A percentile compares a stretch with the other conserved stretches of the same genome.
phyloP scores from a whole-genome alignment of 2,329 filamentous ascomycete genomes.

The Penicillium expansum region DNA sequence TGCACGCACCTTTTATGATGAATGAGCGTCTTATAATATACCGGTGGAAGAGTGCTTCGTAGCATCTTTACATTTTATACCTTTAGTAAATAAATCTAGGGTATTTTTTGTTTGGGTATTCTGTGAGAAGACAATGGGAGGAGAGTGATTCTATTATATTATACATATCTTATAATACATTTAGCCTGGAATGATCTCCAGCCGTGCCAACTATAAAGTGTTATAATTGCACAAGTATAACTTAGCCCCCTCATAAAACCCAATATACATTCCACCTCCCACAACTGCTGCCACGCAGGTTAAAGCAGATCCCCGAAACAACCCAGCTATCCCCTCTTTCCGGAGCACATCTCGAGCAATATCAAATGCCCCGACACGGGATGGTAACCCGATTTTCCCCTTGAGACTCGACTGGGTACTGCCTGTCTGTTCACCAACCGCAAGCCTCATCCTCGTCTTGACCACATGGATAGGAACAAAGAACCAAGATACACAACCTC shows the following conservation, averaged over 20 bases:
- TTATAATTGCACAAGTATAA: conserved; percentile 9
- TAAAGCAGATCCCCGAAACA: conserved; percentile 12
- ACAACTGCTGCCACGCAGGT: conserved; percentile 7
- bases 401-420: neutral
- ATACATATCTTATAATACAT: neutral
- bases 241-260: conserved; percentile 25
- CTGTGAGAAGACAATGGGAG: neutral
- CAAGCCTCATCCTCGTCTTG: conserved; percentile 11
- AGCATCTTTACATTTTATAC: neutral
- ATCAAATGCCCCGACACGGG: neutral
- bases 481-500: conserved; percentile 8
- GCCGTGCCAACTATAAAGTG: neutral
- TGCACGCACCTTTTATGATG: neutral
- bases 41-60: neutral
- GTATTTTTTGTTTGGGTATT: neutral
- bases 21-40: neutral
- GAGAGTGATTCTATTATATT: neutral
- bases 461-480: conserved; percentile 14
- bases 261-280: conserved; percentile 10
- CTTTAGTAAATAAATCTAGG: neutral
- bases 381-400: neutral
- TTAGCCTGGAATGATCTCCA: neutral
- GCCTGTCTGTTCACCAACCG: conserved; percentile 1
- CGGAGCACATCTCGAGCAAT: neutral
- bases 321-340: conserved; percentile 10